phyloP scores from a whole-genome alignment of 1,284 basidiomycete genomes.

The Coniferiporia sulphurascens region DNA sequence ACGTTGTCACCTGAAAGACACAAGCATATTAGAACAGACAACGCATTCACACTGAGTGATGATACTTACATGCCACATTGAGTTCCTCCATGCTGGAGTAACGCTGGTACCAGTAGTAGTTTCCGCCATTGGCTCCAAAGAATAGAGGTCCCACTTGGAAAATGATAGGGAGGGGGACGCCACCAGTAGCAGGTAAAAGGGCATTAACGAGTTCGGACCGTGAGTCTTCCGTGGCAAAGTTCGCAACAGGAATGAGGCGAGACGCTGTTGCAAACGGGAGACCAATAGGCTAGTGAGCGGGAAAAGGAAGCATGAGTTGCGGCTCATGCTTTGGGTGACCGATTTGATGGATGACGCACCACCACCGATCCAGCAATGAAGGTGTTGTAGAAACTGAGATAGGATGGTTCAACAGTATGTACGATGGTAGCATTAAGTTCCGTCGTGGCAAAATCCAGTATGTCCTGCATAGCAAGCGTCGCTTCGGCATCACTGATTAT shows the following conservation, averaged over 20 bases:
- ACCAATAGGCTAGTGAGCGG: not conserved
- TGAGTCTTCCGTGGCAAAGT: conserved; percentile 30
- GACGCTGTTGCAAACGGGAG: conserved; percentile 35
- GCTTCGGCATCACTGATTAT: not conserved
- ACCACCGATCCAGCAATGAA: not conserved
- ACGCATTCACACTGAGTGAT: not conserved
- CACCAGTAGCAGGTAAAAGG: conserved; percentile 28
- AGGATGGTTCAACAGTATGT: not conserved
- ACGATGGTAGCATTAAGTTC: not conserved
- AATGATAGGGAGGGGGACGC: conserved; percentile 19
- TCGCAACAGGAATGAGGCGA: conserved; percentile 36
- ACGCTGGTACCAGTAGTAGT: conserved; percentile 20
- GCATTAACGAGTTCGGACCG: conserved; percentile 32
- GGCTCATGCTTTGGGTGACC: not conserved
- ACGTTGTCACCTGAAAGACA: conserved; percentile 24
- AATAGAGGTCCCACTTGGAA: conserved; percentile 24
- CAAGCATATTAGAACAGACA: not conserved
- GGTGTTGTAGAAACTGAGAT: not conserved
- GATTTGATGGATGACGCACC: not conserved
- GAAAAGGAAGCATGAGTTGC: not conserved
- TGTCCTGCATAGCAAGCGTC: not conserved
- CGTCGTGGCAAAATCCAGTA: not conserved
- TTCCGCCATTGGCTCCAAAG: conserved; percentile 17
- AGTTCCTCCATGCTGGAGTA: conserved; percentile 25
- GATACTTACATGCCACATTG: conserved; percentile 42